Evolutionary conservation across 2,329 filamentous ascomycete genomes (phyloP).

Genomic region (Penicillium sp.): DNA sequence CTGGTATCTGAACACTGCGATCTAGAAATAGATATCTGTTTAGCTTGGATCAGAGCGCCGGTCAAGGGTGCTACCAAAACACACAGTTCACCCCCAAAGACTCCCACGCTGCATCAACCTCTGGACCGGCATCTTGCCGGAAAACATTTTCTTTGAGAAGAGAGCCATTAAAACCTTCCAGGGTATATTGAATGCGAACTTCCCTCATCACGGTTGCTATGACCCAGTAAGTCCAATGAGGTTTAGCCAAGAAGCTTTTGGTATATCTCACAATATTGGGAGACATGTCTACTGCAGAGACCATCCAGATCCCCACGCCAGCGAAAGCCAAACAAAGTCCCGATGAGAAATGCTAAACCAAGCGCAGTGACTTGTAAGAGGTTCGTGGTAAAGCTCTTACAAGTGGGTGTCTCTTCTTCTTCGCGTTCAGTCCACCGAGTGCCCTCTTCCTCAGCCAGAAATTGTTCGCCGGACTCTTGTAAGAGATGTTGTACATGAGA

Average conservation of each 20-base stretch:
- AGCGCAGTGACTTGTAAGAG: conserved; percentile 10
- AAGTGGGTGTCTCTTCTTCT: background rate
- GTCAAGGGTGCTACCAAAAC: conserved; percentile 15
- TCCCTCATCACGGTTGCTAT: conserved; percentile 41
- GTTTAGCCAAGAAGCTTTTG: too few relatives aligned
- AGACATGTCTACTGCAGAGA: conserved; percentile 24
- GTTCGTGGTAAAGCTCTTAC: background rate
- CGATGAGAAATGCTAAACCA: conserved; percentile 12
- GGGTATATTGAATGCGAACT: conserved; percentile 44
- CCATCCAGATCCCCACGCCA: conserved; percentile 24
- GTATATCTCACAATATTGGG: conserved; percentile 1
- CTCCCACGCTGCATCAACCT: conserved; percentile 60
- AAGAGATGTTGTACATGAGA: background rate
- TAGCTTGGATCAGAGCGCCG: background rate
- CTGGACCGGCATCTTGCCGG: conserved; percentile 50
- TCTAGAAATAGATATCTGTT: conserved; percentile 31
- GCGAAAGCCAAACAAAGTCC: conserved; percentile 19
- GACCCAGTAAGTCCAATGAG: background rate
- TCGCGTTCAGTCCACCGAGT: conserved; percentile 3
- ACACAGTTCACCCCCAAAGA: conserved; percentile 53
- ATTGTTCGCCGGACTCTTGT: conserved; percentile 8
- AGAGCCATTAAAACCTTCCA: conserved; percentile 55
- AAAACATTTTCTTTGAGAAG: conserved; percentile 57
- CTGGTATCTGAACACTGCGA: conserved; percentile 50
- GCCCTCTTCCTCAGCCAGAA: conserved; percentile 18